A percentile compares a stretch with the other conserved stretches of the same genome.
Conservation (phyloP, 768 basidiomycete species). For the Trametes cubensis region DNA sequence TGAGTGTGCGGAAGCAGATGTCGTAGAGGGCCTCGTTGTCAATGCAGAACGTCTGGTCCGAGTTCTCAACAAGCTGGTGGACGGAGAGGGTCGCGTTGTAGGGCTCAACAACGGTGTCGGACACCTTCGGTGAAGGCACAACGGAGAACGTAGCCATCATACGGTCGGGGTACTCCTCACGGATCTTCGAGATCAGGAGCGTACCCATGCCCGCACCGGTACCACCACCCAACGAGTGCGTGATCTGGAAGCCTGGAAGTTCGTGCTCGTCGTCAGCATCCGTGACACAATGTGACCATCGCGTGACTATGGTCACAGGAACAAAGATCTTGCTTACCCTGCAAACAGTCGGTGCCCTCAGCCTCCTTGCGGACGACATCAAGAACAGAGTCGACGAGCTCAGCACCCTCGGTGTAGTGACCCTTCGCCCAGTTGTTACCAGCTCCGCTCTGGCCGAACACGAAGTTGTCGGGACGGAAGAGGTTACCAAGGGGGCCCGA, state of each 20-base stretch:
- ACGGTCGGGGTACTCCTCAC: constrained; percentile 97
- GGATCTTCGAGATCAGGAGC: constrained; percentile 97
- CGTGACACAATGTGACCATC: constrained; percentile 12
- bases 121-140: constrained; percentile 95
- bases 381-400: constrained; percentile 96
- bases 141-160: constrained; percentile 99
- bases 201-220: constrained; percentile 99
- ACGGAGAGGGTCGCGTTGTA: constrained; percentile 99
- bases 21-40: constrained; percentile 99
- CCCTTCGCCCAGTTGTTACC: constrained; percentile 99
- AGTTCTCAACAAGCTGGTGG: constrained; percentile 99
- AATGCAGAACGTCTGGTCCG: constrained; percentile 99
- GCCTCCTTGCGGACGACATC: constrained; percentile 99
- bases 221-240: constrained; percentile 98
- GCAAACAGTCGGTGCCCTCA: constrained; percentile 95
- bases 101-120: constrained; percentile 99
- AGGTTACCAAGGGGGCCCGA: constrained; percentile 87
- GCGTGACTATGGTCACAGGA: constrained; percentile 17
- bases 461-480: constrained; percentile 98
- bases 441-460: constrained; percentile 96
- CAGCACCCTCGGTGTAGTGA: constrained; percentile 95
- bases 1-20: constrained; percentile 98
- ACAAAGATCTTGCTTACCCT: constrained; percentile 58
- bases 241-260: constrained; percentile 90
- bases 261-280: constrained; percentile 12